Base-by-base conservation (phyloP, 208 protist genomes). In the Wallacemonas sp. region DNA sequence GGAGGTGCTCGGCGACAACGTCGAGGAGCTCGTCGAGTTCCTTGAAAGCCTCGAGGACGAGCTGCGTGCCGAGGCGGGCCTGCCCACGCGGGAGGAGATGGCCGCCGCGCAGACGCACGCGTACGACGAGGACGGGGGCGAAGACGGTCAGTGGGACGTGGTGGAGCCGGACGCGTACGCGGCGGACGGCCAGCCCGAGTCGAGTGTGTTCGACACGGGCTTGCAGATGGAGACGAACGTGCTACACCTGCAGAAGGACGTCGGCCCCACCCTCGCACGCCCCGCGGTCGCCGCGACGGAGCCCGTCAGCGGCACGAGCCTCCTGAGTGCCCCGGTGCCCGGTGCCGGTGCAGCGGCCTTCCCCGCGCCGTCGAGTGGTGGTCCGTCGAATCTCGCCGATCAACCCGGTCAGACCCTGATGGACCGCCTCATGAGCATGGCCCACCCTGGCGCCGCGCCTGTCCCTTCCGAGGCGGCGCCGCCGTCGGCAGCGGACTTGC, bases 1-100 rank as follows among this genome's bases (percentile, higher is more conserved):
- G 65, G 84, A 94, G 45, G 77, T 93, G 8, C 79, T 96, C 26
- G 91, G 91, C 38, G 88, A 96, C 71, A 81, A 93, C 61, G 49
- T 93, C 8, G 88, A 94, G 41, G 84, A 96, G 67, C 74, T 96
- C 29, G 77, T 90, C 26, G 71, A 57, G 23, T 94, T 88, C 63
- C 72, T 96, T 2, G 69, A 86, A 39, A 42, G 63, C 16, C 33
- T 96, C 23, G 91, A 96, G 57, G 54, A 65, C 3, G 88, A 96
- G 52, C 57, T 96, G 28, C 74, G 83, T 14, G 25, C 48, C 33
- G 87, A 92, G 55, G 49, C 91, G 25, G 84, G 84, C n/a, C 48
- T 79, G 31, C 70, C 46, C 11, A 65, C 70, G 2, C 41, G 63
- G 10, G 64, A 67, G 22, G 69, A 25, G 36, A 55, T 50, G 25